These are phyloP conservation scores for Antitrichia curtipendula DNA, from an alignment of 225 moss, liverwort and hornwort species.

Conservation along the genomic window DNA sequence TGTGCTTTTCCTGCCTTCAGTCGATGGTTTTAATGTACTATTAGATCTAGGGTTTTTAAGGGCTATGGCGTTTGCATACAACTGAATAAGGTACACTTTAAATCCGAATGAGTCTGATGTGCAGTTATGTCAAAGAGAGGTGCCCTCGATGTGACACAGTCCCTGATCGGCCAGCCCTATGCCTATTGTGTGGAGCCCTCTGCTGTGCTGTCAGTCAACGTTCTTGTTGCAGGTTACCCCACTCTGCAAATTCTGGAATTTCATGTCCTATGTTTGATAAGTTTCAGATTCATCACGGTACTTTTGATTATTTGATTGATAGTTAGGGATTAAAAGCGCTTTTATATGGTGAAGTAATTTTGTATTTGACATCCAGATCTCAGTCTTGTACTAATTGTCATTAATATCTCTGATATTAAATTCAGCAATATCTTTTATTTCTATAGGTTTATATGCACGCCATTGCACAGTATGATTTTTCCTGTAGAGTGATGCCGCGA, in stretches of 20 bases:
- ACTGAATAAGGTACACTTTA: not conserved
- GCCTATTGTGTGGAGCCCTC: slow-evolving; percentile 80
- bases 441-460: not conserved
- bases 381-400: not conserved
- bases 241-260: not conserved
- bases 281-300: not conserved
- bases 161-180: slow-evolving; percentile 78
- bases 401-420: not conserved
- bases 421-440: not conserved
- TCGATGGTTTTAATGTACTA: not conserved
- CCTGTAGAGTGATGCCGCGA: not conserved
- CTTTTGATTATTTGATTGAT: not conserved
- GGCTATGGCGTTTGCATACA: not conserved
- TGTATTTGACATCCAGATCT: not conserved
- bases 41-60: not conserved
- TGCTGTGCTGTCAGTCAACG: slow-evolving; percentile 63
- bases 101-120: not conserved
- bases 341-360: not conserved
- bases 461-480: not conserved
- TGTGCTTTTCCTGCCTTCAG: not conserved
- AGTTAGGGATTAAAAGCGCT: not conserved
- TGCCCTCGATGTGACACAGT: slow-evolving; percentile 66
- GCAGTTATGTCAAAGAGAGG: slow-evolving; percentile 86
- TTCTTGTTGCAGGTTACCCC: slow-evolving; percentile 55
- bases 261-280: not conserved